Conservation (phyloP, 169 alveolate species). For the Plasmodium chabaudi region DNA sequence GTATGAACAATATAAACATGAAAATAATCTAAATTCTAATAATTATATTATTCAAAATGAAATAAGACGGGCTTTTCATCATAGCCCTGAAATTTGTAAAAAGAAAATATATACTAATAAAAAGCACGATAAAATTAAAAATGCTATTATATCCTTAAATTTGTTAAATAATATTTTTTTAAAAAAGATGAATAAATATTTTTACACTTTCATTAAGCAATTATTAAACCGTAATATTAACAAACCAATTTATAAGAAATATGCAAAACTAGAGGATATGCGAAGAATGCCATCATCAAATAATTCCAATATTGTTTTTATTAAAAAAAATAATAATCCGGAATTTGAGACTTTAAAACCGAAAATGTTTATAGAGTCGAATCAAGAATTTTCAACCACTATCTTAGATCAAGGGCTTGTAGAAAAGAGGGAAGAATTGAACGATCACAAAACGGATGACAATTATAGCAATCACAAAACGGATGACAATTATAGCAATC, state of each 20-base stretch:
- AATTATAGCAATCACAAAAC: not conserved
- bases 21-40: too few species aligned
- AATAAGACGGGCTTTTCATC: too few species aligned
- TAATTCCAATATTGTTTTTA: not conserved
- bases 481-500: not conserved
- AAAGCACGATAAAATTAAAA: not conserved
- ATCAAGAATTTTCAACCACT: not conserved
- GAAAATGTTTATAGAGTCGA: slow-evolving; percentile 1
- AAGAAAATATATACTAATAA: too few species aligned
- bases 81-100: too few species aligned
- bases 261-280: slow-evolving; percentile 9
- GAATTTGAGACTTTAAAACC: not conserved
- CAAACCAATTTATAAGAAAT: slow-evolving; percentile 36
- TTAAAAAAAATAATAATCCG: not conserved
- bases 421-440: not conserved
- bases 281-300: not conserved
- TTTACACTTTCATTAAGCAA: not conserved
- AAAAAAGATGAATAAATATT: slow-evolving; percentile 5
- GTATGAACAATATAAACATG: too few species aligned
- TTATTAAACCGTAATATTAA: not conserved
- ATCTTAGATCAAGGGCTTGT: not conserved
- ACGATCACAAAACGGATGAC: not conserved
- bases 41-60: too few species aligned
- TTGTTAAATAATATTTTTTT: slow-evolving; percentile 19
- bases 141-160: slow-evolving; percentile 4